A percentile compares a stretch with the other conserved stretches of the same genome.
Conservation (phyloP, 257 asterid genomes). For the Nicotiana otophora region DNA sequence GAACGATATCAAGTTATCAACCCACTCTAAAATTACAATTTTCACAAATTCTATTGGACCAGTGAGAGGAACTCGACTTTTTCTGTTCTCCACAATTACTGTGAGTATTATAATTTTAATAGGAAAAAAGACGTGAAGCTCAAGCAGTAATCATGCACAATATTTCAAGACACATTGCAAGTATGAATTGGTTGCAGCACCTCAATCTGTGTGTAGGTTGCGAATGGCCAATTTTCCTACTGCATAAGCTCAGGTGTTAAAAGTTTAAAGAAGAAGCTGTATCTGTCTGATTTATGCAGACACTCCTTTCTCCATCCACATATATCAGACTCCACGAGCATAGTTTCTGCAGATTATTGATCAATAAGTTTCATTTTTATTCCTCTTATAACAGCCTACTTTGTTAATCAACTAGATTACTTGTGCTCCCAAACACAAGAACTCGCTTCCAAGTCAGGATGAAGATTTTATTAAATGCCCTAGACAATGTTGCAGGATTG, state of each 20-base stretch:
- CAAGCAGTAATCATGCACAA: not conserved
- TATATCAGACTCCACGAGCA: not conserved
- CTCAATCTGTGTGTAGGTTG: not conserved
- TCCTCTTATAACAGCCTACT: not conserved
- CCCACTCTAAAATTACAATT: not conserved
- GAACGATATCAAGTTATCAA: not conserved
- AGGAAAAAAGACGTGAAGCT: not conserved
- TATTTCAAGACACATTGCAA: not conserved
- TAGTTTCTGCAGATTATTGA: not conserved
- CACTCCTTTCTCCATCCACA: not conserved
- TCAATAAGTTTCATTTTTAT: not conserved
- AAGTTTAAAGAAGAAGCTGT: not conserved
- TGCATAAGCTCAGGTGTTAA: not conserved
- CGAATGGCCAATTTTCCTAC: not conserved
- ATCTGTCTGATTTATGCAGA: conserved; percentile 1
- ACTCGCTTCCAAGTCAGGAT: not conserved
- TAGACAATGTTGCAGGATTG: not conserved
- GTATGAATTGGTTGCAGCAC: not conserved
- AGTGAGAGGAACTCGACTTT: not conserved
- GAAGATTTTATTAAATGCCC: not conserved
- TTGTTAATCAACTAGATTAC: not conserved
- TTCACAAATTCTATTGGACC: not conserved
- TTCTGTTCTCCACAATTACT: not conserved
- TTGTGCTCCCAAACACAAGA: not conserved
- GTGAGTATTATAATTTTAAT: not conserved